These are phyloP conservation scores for Elsinoe ampelina DNA, from an alignment of 2,329 filamentous ascomycete species.

Conservation along the genomic window DNA sequence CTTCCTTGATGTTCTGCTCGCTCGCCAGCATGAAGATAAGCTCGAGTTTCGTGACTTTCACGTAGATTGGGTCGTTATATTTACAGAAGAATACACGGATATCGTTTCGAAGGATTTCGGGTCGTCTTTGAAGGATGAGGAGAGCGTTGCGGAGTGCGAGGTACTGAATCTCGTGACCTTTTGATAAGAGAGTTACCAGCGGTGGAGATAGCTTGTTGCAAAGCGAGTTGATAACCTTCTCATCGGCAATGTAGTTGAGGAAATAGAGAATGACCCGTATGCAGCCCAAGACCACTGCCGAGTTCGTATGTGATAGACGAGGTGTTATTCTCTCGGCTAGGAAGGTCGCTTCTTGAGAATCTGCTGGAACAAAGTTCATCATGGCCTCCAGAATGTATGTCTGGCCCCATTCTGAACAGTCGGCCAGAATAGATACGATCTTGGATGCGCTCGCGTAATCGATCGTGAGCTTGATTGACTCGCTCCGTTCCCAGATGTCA, in stretches of 20 bases:
- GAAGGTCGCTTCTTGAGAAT: slow-evolving; percentile 75
- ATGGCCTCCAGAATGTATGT: slow-evolving; percentile 96
- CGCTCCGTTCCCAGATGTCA: slow-evolving; percentile 97
- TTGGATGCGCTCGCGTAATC: slow-evolving; percentile 97
- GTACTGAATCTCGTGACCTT: slow-evolving; percentile 97
- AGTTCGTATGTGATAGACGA: slow-evolving; percentile 94
- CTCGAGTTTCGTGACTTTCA: slow-evolving; percentile 97
- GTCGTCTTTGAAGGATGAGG: slow-evolving; percentile 82
- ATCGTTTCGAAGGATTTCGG: slow-evolving; percentile 89
- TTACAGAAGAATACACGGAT: slow-evolving; percentile 99
- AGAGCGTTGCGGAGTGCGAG: slow-evolving; percentile 87
- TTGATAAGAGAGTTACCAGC: slow-evolving; percentile 86
- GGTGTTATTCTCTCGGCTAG: slow-evolving; percentile 90
- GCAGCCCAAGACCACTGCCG: slow-evolving; percentile 88
- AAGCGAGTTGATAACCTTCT: slow-evolving; percentile 75
- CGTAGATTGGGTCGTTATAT: slow-evolving; percentile 98
- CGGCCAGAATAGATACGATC: slow-evolving; percentile 89
- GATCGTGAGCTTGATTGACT: slow-evolving; percentile 95
- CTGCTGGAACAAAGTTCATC: slow-evolving; percentile 95
- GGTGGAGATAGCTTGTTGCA: slow-evolving; percentile 92
- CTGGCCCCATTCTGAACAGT: slow-evolving; percentile 99
- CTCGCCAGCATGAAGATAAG: slow-evolving; percentile 98
- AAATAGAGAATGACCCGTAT: slow-evolving; percentile 94
- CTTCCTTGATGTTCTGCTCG: slow-evolving; percentile 90
- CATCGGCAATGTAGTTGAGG: slow-evolving; percentile 95